Evolutionary conservation across 306 rosid species (phyloP).

Genomic region (Lathyrus oleraceus): DNA sequence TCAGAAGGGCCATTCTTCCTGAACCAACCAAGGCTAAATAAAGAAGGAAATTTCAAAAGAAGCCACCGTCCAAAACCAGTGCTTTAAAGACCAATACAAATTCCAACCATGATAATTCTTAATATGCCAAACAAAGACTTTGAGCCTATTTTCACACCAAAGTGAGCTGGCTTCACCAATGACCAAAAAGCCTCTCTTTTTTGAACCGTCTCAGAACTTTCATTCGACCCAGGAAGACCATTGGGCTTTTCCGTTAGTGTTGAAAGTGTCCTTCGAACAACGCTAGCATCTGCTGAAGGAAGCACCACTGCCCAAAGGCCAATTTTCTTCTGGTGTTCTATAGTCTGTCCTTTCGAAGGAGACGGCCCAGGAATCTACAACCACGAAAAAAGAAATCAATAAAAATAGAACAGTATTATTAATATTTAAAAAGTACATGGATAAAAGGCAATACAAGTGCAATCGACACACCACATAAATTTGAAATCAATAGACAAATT

Average conservation of each 20-base stretch:
- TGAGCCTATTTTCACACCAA: slow-evolving; percentile 77
- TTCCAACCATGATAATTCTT: slow-evolving; percentile 48
- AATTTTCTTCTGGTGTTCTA: slow-evolving; percentile 75
- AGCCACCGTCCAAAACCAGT: slow-evolving; percentile 67
- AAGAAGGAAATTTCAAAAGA: slow-evolving; percentile 69
- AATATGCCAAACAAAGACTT: slow-evolving; percentile 64
- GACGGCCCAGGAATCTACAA: slow-evolving; percentile 78
- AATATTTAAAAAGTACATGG: background rate
- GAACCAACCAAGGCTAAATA: slow-evolving; percentile 81
- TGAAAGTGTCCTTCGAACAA: slow-evolving; percentile 76
- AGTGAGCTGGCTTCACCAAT: slow-evolving; percentile 76
- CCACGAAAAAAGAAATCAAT: slow-evolving; percentile 8
- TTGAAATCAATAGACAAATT: background rate
- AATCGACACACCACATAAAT: background rate
- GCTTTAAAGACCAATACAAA: slow-evolving; percentile 63
- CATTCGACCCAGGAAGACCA: slow-evolving; percentile 72
- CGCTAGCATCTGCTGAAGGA: slow-evolving; percentile 80
- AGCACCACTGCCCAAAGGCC: slow-evolving; percentile 76
- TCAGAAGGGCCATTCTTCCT: slow-evolving; percentile 79
- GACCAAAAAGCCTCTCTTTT: slow-evolving; percentile 80
- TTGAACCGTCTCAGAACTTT: slow-evolving; percentile 46
- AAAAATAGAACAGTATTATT: background rate
- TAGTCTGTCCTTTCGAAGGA: slow-evolving; percentile 56
- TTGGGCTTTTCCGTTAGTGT: slow-evolving; percentile 57
- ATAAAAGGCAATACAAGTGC: slow-evolving; percentile 1